Conservation (phyloP, 148 eudicot species). For the Amaranthus cruentus region DNA sequence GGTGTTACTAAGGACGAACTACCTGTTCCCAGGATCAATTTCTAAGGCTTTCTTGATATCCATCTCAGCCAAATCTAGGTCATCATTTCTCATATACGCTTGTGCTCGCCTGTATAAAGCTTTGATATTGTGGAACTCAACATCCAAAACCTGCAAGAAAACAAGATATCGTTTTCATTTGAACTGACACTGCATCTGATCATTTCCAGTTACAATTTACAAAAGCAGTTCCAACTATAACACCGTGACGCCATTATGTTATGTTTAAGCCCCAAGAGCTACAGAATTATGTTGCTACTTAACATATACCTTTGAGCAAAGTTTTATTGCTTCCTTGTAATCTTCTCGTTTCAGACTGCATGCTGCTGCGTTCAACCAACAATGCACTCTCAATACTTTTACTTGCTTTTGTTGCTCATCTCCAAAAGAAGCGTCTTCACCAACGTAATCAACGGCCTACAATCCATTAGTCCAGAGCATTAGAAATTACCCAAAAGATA, state of each 20-base stretch:
- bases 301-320: slow-evolving; percentile 53
- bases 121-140: slow-evolving; percentile 52
- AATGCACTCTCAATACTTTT: slow-evolving; percentile 53
- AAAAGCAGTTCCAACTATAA: background rate
- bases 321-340: slow-evolving; percentile 39
- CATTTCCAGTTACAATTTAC: background rate
- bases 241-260: background rate
- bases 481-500: background rate
- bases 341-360: slow-evolving; percentile 46
- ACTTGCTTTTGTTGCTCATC: slow-evolving; percentile 41
- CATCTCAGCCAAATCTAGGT: slow-evolving; percentile 48
- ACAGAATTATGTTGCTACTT: background rate
- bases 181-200: background rate
- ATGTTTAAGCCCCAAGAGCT: no score
- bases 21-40: slow-evolving; percentile 60
- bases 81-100: slow-evolving; percentile 45
- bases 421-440: slow-evolving; percentile 43
- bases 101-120: slow-evolving; percentile 63
- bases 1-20: background rate
- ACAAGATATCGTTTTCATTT: background rate
- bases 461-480: background rate
- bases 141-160: slow-evolving; percentile 42
- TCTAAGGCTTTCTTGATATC: slow-evolving; percentile 67
- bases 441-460: slow-evolving; percentile 55
- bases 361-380: slow-evolving; percentile 71